These are phyloP conservation scores for Blastocystis sp. DNA, from an alignment of 352 stramenopile species.

Conservation along the genomic window DNA sequence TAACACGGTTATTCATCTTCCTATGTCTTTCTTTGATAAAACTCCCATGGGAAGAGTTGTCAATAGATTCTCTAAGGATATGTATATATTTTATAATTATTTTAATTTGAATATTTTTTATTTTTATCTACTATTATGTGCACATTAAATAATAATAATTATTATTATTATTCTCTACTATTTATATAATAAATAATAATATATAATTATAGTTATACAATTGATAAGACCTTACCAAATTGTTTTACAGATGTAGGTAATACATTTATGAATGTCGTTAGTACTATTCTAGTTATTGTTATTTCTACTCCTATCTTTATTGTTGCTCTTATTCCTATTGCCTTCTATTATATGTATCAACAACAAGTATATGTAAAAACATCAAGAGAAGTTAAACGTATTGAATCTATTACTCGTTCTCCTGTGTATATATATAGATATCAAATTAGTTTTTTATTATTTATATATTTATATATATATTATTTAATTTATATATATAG, in stretches of 20 bases:
- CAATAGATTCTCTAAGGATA: conserved; percentile 53
- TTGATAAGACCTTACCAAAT: conserved; percentile 1
- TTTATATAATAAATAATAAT: background rate
- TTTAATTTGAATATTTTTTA: conserved; percentile 30
- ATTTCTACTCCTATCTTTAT: conserved; percentile 30
- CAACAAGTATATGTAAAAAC: conserved; percentile 53
- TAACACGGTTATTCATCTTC: conserved; percentile 50
- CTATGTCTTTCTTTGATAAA: conserved; percentile 62
- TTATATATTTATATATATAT: no score
- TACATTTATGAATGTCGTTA: background rate
- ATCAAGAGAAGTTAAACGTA: conserved; percentile 71
- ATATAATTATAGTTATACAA: background rate
- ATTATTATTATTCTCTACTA: no score
- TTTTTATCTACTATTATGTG: background rate
- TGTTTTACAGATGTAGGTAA: background rate
- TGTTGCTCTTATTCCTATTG: conserved; percentile 43
- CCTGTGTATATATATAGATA: conserved; percentile 66
- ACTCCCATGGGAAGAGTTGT: conserved; percentile 57
- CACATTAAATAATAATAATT: background rate
- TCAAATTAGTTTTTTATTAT: no score
- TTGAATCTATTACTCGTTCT: conserved; percentile 71
- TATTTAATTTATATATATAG: no score
- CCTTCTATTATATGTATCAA: conserved; percentile 49
- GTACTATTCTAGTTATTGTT: conserved; percentile 15
- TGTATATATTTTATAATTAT: conserved; percentile 31